A percentile compares a stretch with the other conserved stretches of the same genome.
Evolutionary conservation across 352 stramenopile genomes (phyloP).

Genomic region (Globisporangium lucens): DNA sequence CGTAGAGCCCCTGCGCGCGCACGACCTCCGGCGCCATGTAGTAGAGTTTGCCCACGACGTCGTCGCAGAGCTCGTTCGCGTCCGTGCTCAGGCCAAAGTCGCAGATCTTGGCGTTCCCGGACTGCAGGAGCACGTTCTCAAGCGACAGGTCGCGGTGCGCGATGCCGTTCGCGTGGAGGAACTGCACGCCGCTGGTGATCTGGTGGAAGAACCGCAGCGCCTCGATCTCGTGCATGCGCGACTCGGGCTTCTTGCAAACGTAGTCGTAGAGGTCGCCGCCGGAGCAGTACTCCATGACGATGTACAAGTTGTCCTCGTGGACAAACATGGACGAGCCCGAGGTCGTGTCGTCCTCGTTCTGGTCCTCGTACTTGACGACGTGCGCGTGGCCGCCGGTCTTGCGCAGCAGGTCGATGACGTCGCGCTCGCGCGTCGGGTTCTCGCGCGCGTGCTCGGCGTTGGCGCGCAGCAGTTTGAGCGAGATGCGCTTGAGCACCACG

Average conservation of each 20-base stretch:
- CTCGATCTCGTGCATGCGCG: constrained; percentile 31
- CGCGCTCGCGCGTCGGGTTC: constrained; percentile 41
- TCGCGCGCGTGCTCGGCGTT: constrained; percentile 32
- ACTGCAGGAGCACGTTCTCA: constrained; percentile 56
- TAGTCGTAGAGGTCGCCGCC: constrained; percentile 60
- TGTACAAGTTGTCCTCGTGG: constrained; percentile 34
- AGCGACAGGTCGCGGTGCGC: constrained; percentile 59
- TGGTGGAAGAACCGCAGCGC: constrained; percentile 36
- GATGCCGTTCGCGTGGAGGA: constrained; percentile 45
- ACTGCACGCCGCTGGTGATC: constrained; percentile 38
- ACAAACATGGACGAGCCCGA: constrained; percentile 32
- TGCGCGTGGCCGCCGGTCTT: constrained; percentile 29
- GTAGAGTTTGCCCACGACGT: constrained; percentile 63
- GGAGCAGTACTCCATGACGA: constrained; percentile 65
- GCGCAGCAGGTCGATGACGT: constrained; percentile 45
- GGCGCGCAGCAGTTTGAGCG: constrained; percentile 34
- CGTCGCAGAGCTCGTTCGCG: constrained; percentile 28
- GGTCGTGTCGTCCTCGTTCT: constrained; percentile 1
- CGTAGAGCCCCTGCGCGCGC: constrained; percentile 22
- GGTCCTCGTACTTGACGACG: constrained; percentile 37
- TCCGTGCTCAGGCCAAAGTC: constrained; percentile 63
- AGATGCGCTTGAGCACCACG: constrained; percentile 58
- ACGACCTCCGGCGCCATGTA: constrained; percentile 76
- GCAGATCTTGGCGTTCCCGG: constrained; percentile 39
- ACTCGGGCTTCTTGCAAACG: constrained; percentile 29